phyloP scores from a whole-genome alignment of 805 yeast genomes.

The Wickerhamiella spandovensis region DNA sequence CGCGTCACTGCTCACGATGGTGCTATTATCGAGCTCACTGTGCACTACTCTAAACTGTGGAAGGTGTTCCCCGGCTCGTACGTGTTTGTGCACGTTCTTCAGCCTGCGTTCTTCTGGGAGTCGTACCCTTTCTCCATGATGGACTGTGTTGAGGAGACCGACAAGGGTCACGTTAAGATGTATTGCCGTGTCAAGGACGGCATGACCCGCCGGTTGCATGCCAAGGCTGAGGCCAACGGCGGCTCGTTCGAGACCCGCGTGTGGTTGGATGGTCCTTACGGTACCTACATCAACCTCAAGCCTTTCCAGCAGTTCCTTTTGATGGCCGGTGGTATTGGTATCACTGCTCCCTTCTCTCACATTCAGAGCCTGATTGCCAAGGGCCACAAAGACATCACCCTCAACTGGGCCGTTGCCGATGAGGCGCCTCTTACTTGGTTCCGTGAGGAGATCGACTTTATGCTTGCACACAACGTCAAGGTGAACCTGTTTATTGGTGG shows the following conservation, averaged over 20 bases:
- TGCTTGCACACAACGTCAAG: slow-evolving; percentile 13
- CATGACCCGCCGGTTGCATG: slow-evolving; percentile 34
- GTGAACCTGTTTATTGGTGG: slow-evolving; percentile 6
- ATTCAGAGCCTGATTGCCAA: slow-evolving; percentile 24
- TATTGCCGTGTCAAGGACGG: slow-evolving; percentile 34
- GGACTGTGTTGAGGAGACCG: slow-evolving; percentile 1
- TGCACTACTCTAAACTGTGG: slow-evolving; percentile 32
- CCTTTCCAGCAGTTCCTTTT: slow-evolving; percentile 29
- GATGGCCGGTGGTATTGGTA: slow-evolving; percentile 50
- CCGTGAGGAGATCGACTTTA: slow-evolving; percentile 27
- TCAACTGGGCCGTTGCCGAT: slow-evolving; percentile 55
- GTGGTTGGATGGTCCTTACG: slow-evolving; percentile 53
- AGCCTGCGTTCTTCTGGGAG: slow-evolving; percentile 45
- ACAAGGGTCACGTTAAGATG: slow-evolving; percentile 14
- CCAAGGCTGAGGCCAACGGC: slow-evolving; percentile 22
- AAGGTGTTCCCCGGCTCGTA: slow-evolving; percentile 40
- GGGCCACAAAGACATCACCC: slow-evolving; percentile 18
- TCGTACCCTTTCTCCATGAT: slow-evolving; percentile 52
- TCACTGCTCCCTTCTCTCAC: slow-evolving; percentile 39
- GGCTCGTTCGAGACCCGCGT: slow-evolving; percentile 23
- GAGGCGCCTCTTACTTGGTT: slow-evolving; percentile 39
- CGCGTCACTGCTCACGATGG: slow-evolving; percentile 12
- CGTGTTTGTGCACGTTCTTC: slow-evolving; percentile 37
- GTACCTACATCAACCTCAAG: slow-evolving; percentile 29
- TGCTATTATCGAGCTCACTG: slow-evolving; percentile 9